Base-by-base conservation (phyloP, 2,329 filamentous ascomycete genomes). In the Hymenoscyphus scutula region DNA sequence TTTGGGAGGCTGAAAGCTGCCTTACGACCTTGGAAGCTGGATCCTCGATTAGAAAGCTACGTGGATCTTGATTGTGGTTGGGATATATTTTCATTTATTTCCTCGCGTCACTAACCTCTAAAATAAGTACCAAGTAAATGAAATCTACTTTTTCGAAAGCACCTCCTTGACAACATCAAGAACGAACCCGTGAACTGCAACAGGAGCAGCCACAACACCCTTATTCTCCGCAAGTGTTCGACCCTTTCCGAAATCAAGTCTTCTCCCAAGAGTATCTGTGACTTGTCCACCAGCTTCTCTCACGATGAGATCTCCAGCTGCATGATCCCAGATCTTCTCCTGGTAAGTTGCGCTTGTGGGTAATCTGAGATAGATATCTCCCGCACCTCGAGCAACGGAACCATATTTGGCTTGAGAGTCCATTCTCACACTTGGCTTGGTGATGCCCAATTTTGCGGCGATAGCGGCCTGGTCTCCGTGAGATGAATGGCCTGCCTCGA, bases 261-360 rank as follows among this genome's bases (percentile, higher is more conserved):
- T 83, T 74, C 90, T 90, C 71, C 96, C 95, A 65, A 89, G 83
- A 48, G 92, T 89, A 77, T 99, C 96, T 1, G 92, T 96, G 60
- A 99, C 94, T 72, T 90, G 82, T 56, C 95, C 96, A 58, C 95
- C 95, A 2, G 95, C 92, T 78, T 99, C 96, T 62, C 93, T 84
- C 48, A 98, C 95, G 69, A 99, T 93, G 63, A 99, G 79, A 72
- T 97, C 93, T 48, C 95, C 95, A 13, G 94, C 95, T 19, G 95
- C 95, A 76, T 99, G 95, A 75, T 99, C 95, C 95, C 95, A 99
- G 70, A 99, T 99, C 85, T 99, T 99, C 83, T 99, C 95, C 76
- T 96, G 87, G 79, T 99, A 99, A 60, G 89, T 88, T 70, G 89
- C 89, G 75, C 86, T 90, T 5, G 91, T 89, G 3, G 95, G 95